These are phyloP conservation scores for Juglanconis oblonga DNA, from an alignment of 2,329 filamentous ascomycete genomes.

Conservation along the genomic window DNA sequence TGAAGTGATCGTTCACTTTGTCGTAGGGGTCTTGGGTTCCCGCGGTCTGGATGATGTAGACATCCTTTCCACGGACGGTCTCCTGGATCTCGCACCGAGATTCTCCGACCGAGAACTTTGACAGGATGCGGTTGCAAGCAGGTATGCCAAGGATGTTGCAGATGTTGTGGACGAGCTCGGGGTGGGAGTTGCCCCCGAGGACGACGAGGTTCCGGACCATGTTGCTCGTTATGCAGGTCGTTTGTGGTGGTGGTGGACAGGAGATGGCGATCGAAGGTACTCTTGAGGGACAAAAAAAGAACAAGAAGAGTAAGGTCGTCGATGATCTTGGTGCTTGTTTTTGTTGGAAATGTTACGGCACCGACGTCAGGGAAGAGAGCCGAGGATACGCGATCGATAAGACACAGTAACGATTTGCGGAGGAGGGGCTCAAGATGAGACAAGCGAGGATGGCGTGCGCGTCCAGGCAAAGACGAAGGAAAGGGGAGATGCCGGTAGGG, in stretches of 20 bases:
- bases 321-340: neutral
- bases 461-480: neutral
- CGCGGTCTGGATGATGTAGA: constrained; percentile 95
- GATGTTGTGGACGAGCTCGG: constrained; percentile 79
- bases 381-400: constrained; percentile 21
- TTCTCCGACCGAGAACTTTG: constrained; percentile 92
- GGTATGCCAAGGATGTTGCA: constrained; percentile 87
- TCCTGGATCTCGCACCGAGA: constrained; percentile 94
- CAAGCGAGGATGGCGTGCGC: constrained; percentile 5
- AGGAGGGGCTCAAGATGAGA: constrained; percentile 11
- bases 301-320: neutral
- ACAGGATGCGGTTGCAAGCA: constrained; percentile 75
- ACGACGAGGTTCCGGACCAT: constrained; percentile 97
- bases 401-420: constrained; percentile 2
- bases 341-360: constrained; percentile 1
- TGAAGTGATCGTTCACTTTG: constrained; percentile 91
- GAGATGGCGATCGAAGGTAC: neutral
- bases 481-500: neutral
- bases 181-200: constrained; percentile 89
- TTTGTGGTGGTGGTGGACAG: neutral
- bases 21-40: constrained; percentile 51
- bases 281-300: neutral
- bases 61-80: constrained; percentile 95
- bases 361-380: constrained; percentile 23
- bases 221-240: constrained; percentile 19